Conservation (phyloP, 495 filamentous ascomycete species). For the Neurospora hispaniola region DNA sequence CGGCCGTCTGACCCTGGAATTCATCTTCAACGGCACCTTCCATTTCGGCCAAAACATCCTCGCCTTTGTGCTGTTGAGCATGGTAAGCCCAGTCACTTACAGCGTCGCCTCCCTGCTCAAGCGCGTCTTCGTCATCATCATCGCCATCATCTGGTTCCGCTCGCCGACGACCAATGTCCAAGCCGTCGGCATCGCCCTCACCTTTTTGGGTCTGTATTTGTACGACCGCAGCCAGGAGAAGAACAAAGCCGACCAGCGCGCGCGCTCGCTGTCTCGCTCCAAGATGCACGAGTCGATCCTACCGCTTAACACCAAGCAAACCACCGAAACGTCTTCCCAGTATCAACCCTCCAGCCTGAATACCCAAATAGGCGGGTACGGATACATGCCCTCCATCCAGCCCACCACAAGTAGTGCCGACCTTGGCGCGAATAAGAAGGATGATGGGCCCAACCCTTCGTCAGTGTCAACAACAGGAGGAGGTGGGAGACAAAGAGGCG, state of each 20-base stretch:
- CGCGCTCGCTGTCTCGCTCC: conserved; percentile 37
- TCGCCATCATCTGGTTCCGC: conserved; percentile 94
- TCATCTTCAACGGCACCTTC: conserved; percentile 92
- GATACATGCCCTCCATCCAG: conserved; percentile 1
- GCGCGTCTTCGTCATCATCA: conserved; percentile 90
- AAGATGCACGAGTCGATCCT: conserved; percentile 48
- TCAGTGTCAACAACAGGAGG: not conserved
- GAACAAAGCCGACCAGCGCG: conserved; percentile 68
- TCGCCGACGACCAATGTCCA: conserved; percentile 75
- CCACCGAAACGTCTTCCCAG: conserved; percentile 1
- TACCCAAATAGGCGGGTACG: conserved; percentile 7
- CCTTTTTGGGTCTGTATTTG: conserved; percentile 86
- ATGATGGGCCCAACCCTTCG: not conserved
- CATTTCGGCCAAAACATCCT: conserved; percentile 96
- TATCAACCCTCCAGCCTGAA: not conserved
- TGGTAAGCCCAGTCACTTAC: conserved; percentile 94
- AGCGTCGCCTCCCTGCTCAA: conserved; percentile 93
- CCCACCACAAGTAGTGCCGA: conserved; percentile 6
- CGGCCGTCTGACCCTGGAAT: conserved; percentile 67
- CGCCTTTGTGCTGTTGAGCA: conserved; percentile 80
- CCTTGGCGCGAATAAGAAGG: not conserved
- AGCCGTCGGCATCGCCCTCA: conserved; percentile 73
- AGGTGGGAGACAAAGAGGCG: conserved; percentile 27
- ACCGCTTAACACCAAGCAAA: conserved; percentile 45
- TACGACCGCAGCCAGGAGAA: conserved; percentile 89